Evolutionary conservation across 305 asterid species (phyloP), one percentile per base, ranked within the genome.

Genomic region (Nicotiana rustica): DNA sequence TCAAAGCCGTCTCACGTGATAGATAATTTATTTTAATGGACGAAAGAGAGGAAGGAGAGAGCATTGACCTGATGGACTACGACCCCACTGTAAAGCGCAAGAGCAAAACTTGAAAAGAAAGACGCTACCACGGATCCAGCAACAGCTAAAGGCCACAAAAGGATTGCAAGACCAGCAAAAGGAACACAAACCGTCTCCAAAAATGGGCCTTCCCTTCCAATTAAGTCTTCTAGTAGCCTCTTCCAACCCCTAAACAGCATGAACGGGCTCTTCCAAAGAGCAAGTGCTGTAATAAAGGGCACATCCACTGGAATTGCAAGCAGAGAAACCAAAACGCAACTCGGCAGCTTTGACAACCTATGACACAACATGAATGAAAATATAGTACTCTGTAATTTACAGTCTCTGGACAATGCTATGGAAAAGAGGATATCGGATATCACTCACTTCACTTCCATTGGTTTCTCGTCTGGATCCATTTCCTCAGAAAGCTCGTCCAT

Each of bases 161-260:
- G 64, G 87, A 95, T 90, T 35, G 98, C 93, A 56, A 95, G 91
- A 73, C 95, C 99, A 59, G 98, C 97, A 88, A 95, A 94, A 0
- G 98, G 99, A 41, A 94, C 97, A 82, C 99, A 95, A 0, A 93
- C 94, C 0, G 95, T 88, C 90, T 95, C 99, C 73, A 95, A 88
- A 88, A 95, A 95, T 10, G 99, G 98, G 14, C 99, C 99, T 89
- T 94, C 98, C 71, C 98, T 84, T 59, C 99, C 98, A 55, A 94
- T 68, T 87, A 94, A 70, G 88, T 95, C 99, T 73, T 95, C 97
- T 3, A 91, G 82, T 21, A 95, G 83, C 88, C 99, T 91, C 90
- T 91, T 94, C 99, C 99, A 94, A 41, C 99, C 99, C 76, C 88
- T 87, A 79, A 94, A 86, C 69, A 94, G 77, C 99, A 95, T 94